Evolutionary conservation across 495 filamentous ascomycete species (phyloP).

Genomic region (Penicillium daleae): DNA sequence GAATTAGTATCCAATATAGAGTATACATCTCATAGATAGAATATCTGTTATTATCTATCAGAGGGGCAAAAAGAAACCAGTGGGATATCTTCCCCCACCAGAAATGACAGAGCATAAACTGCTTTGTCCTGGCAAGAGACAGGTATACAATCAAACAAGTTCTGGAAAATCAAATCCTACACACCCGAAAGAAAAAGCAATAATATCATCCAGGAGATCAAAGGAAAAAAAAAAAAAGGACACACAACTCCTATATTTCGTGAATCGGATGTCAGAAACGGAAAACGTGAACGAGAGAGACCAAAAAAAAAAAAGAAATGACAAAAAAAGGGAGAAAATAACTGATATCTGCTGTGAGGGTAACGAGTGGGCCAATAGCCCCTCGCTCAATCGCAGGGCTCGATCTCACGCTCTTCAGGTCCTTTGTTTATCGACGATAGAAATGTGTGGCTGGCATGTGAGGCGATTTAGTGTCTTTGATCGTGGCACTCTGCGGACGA

Average conservation of each 20-base stretch:
- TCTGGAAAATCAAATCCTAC: neutral
- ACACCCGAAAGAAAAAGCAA: neutral
- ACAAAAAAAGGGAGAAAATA: neutral
- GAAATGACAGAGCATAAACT: constrained; percentile 4
- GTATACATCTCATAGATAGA: neutral
- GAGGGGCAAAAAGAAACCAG: neutral
- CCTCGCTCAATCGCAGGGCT: constrained; percentile 8
- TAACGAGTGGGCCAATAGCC: constrained; percentile 4
- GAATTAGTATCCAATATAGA: neutral
- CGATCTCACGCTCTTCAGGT: neutral
- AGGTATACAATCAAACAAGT: neutral
- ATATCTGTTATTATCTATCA: neutral
- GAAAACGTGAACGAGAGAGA: neutral
- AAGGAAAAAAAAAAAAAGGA: neutral
- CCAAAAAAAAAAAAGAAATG: neutral
- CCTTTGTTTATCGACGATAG: constrained; percentile 18
- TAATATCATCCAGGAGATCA: neutral
- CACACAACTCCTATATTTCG: neutral
- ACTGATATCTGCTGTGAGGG: neutral
- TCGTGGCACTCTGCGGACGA: constrained; percentile 23
- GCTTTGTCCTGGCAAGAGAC: neutral
- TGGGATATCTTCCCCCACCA: neutral
- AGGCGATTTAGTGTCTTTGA: constrained; percentile 28
- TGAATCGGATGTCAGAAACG: neutral
- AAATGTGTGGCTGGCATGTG: constrained; percentile 31